phyloP scores from a whole-genome alignment of 106 monocot genomes.

The Acanthochlamys bracteata region DNA sequence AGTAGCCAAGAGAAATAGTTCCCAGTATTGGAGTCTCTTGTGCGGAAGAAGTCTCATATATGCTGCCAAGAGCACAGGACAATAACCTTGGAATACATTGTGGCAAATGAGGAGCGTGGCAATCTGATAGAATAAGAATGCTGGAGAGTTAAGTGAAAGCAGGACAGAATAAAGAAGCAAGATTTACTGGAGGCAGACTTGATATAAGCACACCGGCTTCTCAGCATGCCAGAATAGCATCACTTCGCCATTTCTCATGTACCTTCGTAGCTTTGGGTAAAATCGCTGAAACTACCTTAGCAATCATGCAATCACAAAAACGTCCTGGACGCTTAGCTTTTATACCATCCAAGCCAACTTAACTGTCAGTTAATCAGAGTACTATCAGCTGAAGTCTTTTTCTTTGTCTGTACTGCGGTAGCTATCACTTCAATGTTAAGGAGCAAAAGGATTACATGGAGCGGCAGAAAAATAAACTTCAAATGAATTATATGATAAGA shows the following conservation, averaged over 20 bases:
- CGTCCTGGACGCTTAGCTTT: constrained; percentile 45
- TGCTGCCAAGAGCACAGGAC: constrained; percentile 22
- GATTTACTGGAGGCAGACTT: background rate
- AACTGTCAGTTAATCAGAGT: constrained; percentile 52
- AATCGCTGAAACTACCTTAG: constrained; percentile 23
- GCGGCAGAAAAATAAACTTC: too few species aligned
- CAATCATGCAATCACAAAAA: constrained; percentile 41
- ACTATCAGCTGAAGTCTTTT: constrained; percentile 15
- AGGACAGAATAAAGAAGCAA: background rate
- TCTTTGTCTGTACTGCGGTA: constrained; percentile 4
- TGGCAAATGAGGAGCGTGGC: constrained; percentile 58
- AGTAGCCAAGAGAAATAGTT: too few species aligned
- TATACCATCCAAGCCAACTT: constrained; percentile 58
- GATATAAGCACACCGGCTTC: background rate
- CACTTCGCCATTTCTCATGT: background rate
- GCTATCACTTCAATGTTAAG: background rate
- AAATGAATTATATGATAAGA: too few species aligned
- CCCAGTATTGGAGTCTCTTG: too few species aligned
- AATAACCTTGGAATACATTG: constrained; percentile 43
- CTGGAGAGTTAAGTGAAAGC: background rate
- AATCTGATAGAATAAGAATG: constrained; percentile 26
- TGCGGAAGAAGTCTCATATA: too few species aligned
- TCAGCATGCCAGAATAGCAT: background rate
- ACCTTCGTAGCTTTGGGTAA: background rate
- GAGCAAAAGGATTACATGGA: too few species aligned